Evolutionary conservation across 1,284 basidiomycete genomes (phyloP), one percentile per base, ranked within the genome.

Genomic region (Porphyrellus sp.): DNA sequence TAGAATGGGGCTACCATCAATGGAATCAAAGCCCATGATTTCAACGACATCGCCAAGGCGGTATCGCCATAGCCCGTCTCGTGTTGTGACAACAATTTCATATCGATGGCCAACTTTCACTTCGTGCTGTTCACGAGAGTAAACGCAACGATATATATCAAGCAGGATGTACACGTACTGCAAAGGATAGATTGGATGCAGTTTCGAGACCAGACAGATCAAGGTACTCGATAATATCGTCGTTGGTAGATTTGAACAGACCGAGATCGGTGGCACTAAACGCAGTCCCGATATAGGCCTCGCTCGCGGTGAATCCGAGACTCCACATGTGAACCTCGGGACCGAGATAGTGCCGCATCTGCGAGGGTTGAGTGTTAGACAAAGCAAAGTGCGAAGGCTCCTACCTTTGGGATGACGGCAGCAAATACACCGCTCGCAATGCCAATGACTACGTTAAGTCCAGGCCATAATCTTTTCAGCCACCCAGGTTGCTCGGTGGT

Each of bases 41-140:
- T 59, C 53, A 3, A 62, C 30, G 31, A 67, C 48, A 34, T 65
- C 63, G 0, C 63, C 61, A 2, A 65, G 48, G 8, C 61, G 63
- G 15, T 67, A 59, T 13, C 61, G 61, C 62, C 63, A 67, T 39
- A 63, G 35, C 5, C 60, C 64, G 18, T 63, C 59, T 16, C 63
- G 58, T 5, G 58, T 41, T 0, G 60, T 63, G 23, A 67, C 40
- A 4, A 65, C 41, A 34, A 63, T 39, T 24, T 67, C 63, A 28
- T 67, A 65, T 27, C 53, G 45, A 16, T 16, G 35, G 20, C 60
- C 61, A 13, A 44, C 20, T 40, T 56, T 18, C 15, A 65, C 49
- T 33, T 63, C 52, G 30, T 58, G 48, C 60, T 66, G 40, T 12
- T 27, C 21, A 21, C 5, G 11, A 35, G 12, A 27, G 30, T 37